Evolutionary conservation across 1,284 basidiomycete genomes (phyloP).

Genomic region (Vanrija sp.): DNA sequence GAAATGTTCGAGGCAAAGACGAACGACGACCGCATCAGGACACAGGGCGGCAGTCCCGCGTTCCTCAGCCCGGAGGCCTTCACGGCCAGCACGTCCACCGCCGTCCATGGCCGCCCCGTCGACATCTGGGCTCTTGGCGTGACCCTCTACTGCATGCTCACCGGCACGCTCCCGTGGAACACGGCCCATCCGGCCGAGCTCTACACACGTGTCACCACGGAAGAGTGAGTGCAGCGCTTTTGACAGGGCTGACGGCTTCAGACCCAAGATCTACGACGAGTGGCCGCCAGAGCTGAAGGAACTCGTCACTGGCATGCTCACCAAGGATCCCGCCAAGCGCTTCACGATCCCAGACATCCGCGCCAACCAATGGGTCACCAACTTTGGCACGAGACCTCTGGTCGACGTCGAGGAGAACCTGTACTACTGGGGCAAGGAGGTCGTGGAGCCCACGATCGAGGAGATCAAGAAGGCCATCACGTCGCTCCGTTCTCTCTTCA

Average conservation of each 20-base stretch:
- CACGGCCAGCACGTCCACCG: slow-evolving; percentile 7
- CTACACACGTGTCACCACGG: slow-evolving; percentile 51
- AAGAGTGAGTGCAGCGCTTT: slow-evolving; percentile 40
- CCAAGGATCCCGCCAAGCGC: slow-evolving; percentile 45
- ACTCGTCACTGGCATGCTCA: slow-evolving; percentile 45
- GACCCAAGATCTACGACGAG: slow-evolving; percentile 42
- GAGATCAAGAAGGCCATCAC: slow-evolving; percentile 48
- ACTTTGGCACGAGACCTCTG: neutral
- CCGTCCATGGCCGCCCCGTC: slow-evolving; percentile 52
- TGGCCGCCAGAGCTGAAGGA: slow-evolving; percentile 42
- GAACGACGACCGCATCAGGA: slow-evolving; percentile 50
- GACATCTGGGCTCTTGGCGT: slow-evolving; percentile 58
- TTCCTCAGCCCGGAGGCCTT: slow-evolving; percentile 56
- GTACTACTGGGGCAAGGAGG: slow-evolving; percentile 44
- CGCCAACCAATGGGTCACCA: slow-evolving; percentile 50
- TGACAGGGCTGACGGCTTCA: slow-evolving; percentile 6
- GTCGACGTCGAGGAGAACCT: slow-evolving; percentile 48
- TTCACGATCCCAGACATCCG: slow-evolving; percentile 45
- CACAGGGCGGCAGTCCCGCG: slow-evolving; percentile 54
- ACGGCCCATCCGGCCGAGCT: slow-evolving; percentile 52
- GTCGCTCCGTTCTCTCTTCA: slow-evolving; percentile 40
- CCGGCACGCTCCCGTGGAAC: slow-evolving; percentile 54
- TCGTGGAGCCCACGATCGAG: slow-evolving; percentile 49
- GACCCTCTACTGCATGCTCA: slow-evolving; percentile 56
- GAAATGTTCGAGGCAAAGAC: slow-evolving; percentile 52